These are phyloP conservation scores for Paecilomyces formosus DNA, from an alignment of 2,329 filamentous ascomycete genomes.

Conservation along the genomic window DNA sequence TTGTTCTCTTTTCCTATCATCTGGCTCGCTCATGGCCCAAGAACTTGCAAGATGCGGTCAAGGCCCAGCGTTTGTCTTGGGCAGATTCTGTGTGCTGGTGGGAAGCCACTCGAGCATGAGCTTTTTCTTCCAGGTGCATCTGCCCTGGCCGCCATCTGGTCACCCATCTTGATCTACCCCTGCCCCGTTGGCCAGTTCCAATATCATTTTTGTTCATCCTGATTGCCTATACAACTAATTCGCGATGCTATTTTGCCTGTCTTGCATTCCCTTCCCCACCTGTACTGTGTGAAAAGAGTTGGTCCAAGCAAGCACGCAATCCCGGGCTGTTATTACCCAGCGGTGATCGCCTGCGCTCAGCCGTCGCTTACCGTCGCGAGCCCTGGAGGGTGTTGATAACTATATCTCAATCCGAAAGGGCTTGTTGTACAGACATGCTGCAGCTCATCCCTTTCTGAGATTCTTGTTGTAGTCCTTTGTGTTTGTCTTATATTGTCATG, in stretches of 20 bases:
- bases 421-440: neutral
- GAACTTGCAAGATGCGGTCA: neutral
- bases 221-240: neutral
- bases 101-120: neutral
- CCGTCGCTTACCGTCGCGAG: conserved; percentile 11
- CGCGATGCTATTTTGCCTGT: neutral
- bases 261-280: neutral
- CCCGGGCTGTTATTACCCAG: conserved; percentile 21
- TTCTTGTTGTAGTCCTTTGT: neutral
- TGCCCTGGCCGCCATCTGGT: neutral
- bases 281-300: neutral
- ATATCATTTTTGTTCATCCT: neutral
- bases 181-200: neutral
- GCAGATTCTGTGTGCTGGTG: neutral
- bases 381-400: neutral
- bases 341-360: conserved; percentile 10
- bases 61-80: neutral
- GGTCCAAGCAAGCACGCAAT: conserved; percentile 27
- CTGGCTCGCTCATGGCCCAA: conserved; percentile 16
- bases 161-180: neutral
- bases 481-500: neutral
- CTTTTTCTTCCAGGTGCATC: neutral
- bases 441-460: neutral
- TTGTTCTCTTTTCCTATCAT: conserved; percentile 21
- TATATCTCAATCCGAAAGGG: neutral